Conservation (phyloP, 805 yeast genomes). For the Alloascoidea africana region DNA sequence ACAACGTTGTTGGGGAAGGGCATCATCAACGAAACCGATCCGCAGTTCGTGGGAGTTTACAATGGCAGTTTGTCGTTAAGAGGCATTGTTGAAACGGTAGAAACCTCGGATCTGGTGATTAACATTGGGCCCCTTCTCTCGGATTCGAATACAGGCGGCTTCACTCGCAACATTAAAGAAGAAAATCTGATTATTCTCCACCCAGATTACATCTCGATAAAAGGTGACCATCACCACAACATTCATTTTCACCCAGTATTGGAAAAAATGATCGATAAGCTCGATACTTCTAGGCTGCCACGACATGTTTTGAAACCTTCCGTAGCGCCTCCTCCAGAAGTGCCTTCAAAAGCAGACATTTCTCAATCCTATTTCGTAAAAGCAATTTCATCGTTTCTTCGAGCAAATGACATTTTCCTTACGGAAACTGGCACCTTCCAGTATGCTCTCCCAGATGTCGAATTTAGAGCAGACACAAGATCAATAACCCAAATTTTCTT, state of each 20-base stretch:
- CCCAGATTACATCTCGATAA: constrained; percentile 28
- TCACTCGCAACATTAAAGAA: constrained; percentile 21
- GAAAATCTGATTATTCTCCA: constrained; percentile 23
- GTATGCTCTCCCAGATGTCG: constrained; percentile 48
- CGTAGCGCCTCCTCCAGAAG: constrained; percentile 27
- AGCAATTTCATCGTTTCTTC: constrained; percentile 21
- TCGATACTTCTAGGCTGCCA: constrained; percentile 24
- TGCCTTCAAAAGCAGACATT: constrained; percentile 21
- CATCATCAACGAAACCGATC: constrained; percentile 36
- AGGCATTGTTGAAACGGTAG: constrained; percentile 23
- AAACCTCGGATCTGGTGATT: constrained; percentile 37
- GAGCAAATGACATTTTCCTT: constrained; percentile 41
- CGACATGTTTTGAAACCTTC: constrained; percentile 38
- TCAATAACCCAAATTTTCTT: constrained; percentile 38
- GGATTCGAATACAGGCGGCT: constrained; percentile 39
- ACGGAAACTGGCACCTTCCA: constrained; percentile 55
- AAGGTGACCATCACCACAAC: constrained; percentile 15
- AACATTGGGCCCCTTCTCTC: constrained; percentile 40
- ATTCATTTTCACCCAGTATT: constrained; percentile 26
- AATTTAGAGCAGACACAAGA: constrained; percentile 29
- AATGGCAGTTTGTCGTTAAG: constrained; percentile 31
- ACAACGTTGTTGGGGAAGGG: constrained; percentile 44
- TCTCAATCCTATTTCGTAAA: constrained; percentile 17
- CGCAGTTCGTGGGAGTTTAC: constrained; percentile 42
- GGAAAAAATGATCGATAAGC: constrained; percentile 18